phyloP scores from a whole-genome alignment of 495 filamentous ascomycete species.

The Annulohypoxylon nitens region DNA sequence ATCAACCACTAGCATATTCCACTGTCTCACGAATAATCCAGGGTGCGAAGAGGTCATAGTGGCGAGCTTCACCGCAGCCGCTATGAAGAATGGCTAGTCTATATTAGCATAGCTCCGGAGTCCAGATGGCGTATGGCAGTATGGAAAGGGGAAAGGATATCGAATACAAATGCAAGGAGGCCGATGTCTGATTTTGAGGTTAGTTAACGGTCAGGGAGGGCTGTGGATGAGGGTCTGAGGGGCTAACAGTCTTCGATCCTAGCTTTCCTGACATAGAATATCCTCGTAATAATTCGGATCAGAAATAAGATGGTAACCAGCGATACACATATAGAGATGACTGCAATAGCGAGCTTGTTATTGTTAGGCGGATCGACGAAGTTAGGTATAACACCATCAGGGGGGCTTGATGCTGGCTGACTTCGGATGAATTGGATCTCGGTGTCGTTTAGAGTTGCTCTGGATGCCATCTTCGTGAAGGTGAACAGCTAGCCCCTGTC shows the following conservation, averaged over 20 bases:
- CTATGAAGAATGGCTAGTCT: slow-evolving; percentile 11
- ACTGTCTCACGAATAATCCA: neutral
- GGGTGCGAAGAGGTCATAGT: neutral
- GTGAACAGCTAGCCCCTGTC: neutral
- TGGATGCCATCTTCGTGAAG: neutral
- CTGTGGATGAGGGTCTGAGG: neutral
- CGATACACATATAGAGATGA: neutral
- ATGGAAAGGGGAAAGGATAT: neutral
- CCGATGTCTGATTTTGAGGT: neutral
- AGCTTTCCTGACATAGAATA: neutral
- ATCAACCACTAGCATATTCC: neutral
- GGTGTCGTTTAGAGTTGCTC: neutral
- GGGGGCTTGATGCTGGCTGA: neutral
- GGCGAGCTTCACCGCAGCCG: neutral
- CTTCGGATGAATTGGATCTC: neutral
- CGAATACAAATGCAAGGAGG: neutral
- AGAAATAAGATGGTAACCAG: neutral
- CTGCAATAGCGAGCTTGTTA: neutral
- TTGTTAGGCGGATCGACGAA: neutral
- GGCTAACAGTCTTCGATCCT: slow-evolving; percentile 8
- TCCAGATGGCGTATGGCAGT: neutral
- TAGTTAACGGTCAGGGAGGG: neutral
- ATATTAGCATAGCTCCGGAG: neutral
- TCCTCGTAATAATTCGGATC: neutral
- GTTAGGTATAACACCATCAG: neutral